Percentiles rank a stretch among this genome's conserved stretches.
phyloP scores from a whole-genome alignment of 2,329 filamentous ascomycete genomes.

The Fusarium brevicatenulatum region DNA sequence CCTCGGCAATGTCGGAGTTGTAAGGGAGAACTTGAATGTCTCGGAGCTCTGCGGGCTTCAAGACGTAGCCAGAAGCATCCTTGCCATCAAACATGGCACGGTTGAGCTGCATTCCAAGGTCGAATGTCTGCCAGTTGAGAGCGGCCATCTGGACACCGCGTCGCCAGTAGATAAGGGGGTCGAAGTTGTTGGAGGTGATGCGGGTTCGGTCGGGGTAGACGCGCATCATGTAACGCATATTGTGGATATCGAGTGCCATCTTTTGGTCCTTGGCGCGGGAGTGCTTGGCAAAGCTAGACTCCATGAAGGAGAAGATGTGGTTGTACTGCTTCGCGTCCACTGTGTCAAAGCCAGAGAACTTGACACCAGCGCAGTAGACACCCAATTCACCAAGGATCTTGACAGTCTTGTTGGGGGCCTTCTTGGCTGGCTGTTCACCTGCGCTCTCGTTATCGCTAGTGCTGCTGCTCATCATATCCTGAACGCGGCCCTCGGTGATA shows the following conservation, averaged over 20 bases:
- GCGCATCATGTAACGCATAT: constrained; percentile 89
- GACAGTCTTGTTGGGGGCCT: constrained; percentile 84
- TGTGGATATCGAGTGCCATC: constrained; percentile 84
- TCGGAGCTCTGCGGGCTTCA: constrained; percentile 89
- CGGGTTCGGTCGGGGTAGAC: constrained; percentile 90
- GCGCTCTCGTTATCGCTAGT: constrained; percentile 84
- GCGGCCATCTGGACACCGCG: constrained; percentile 97
- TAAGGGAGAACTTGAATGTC: constrained; percentile 69
- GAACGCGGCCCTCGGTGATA: constrained; percentile 67
- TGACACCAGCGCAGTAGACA: constrained; percentile 78
- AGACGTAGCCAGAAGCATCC: constrained; percentile 89
- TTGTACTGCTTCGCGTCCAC: constrained; percentile 87
- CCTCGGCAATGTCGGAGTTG: constrained; percentile 61
- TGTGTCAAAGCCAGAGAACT: constrained; percentile 83
- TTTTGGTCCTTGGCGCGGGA: constrained; percentile 81
- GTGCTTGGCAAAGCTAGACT: constrained; percentile 85
- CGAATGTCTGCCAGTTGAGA: constrained; percentile 98
- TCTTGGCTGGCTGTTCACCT: constrained; percentile 67
- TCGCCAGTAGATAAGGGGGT: constrained; percentile 92
- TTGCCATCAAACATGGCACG: constrained; percentile 95
- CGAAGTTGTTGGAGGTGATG: constrained; percentile 91
- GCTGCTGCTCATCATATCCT: constrained; percentile 65
- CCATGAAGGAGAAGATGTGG: constrained; percentile 95
- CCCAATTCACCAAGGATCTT: constrained; percentile 85
- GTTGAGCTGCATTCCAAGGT: constrained; percentile 94